Evolutionary conservation across 345 rosid species (phyloP), one percentile per base, ranked within the genome.

Genomic region (Murraya koenigii): DNA sequence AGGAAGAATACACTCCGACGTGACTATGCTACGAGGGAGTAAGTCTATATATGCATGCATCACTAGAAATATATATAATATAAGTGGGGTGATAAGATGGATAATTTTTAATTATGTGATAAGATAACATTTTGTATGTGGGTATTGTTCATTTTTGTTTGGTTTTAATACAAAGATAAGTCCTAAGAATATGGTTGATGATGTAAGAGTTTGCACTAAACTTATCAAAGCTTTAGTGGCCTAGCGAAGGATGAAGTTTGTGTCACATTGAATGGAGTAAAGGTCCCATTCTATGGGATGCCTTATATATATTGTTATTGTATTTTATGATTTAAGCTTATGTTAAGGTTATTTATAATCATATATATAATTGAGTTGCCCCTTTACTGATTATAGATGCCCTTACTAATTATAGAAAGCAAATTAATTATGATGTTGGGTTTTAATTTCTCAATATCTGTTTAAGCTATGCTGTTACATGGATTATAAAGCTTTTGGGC

Each of bases 121-220:
- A 69, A 33, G 88, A 87, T 85, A 86, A 82, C 60, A 32, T 78
- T 69, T 35, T 80, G 75, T 77, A 75, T 75, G 74, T 26, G 36
- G 73, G 22, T 65, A 22, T 39, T 44, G 4, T n/a, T 17, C 52
- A 32, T 13, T 66, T 28, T 72, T 39, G 30, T 19, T 52, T 64
- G 52, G 54, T n/a, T 71, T 79, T 64, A 15, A 47, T 56, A 26
- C 6, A 22, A 52, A 77, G 68, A 69, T 65, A 47, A 36, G 41
- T 67, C 26, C 23, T 13, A 35, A 35, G 69, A 65, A 65, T 32
- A 60, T 38, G 69, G 20, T 32, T 56, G 39, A 22, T 54, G 20
- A 49, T 39, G 60, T 38, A 30, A 35, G 20, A 23, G 32, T 72
- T 32, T 47, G 69, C 68, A 69, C 69, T 39, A 69, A 69, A 75